Evolutionary conservation across 2,329 filamentous ascomycete species (phyloP).

Genomic region (Rhynchosporium secalis): DNA sequence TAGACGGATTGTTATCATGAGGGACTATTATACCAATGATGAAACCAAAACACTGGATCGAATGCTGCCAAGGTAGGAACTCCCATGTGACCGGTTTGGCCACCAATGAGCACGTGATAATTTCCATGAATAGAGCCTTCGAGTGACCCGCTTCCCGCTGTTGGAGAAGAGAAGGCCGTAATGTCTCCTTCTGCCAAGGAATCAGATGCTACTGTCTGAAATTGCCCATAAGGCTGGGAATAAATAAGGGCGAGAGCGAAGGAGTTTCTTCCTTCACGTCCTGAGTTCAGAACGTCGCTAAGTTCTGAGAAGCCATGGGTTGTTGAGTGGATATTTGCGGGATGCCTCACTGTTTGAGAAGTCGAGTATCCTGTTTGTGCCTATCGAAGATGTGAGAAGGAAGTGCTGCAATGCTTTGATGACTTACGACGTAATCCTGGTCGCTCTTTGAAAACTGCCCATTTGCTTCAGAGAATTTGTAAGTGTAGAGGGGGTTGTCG

Average conservation of each 20-base stretch:
- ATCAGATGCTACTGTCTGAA: conserved; percentile 6
- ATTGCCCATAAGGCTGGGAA: conserved; percentile 4
- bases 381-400: conserved; percentile 8
- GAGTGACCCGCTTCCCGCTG: conserved; percentile 5
- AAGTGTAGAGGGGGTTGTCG: conserved; percentile 7
- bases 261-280: conserved; percentile 7
- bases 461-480: conserved; percentile 5
- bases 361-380: conserved; percentile 2
- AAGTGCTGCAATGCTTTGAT: conserved; percentile 7
- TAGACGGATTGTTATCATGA: neutral
- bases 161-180: conserved; percentile 1
- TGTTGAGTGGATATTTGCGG: conserved; percentile 5
- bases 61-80: conserved; percentile 13
- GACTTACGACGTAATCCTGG: conserved; percentile 9
- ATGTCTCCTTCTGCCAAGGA: neutral
- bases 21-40: conserved; percentile 17
- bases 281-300: conserved; percentile 5
- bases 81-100: conserved; percentile 10
- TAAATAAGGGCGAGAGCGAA: neutral
- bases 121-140: conserved; percentile 15
- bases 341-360: conserved; percentile 9
- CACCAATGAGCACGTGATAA: conserved; percentile 14
- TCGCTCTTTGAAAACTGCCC: conserved; percentile 3
- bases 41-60: conserved; percentile 21
- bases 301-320: conserved; percentile 3